Evolutionary conservation across 148 eudicot genomes (phyloP).

Genomic region (Talinum fruticosum): DNA sequence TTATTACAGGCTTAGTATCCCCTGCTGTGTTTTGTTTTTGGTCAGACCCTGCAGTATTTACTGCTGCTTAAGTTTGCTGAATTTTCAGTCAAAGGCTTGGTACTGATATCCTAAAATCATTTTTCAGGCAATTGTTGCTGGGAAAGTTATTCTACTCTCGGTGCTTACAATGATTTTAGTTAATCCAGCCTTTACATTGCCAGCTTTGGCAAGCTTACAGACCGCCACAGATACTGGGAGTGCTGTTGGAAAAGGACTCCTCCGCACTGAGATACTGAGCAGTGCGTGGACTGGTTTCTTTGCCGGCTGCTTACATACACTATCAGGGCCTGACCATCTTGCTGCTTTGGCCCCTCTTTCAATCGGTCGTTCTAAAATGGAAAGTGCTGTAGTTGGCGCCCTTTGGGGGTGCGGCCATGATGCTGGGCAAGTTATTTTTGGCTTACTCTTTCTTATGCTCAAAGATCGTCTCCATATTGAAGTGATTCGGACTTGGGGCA

Average conservation of each 20-base stretch:
- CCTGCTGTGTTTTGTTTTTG: not conserved
- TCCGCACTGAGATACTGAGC: constrained; percentile 59
- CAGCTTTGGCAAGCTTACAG: constrained; percentile 78
- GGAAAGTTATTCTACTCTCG: constrained; percentile 50
- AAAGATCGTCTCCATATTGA: constrained; percentile 96
- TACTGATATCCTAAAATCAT: constrained; percentile 4
- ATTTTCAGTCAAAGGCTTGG: not conserved
- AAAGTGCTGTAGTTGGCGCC: constrained; percentile 93
- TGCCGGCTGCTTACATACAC: constrained; percentile 95
- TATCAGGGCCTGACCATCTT: constrained; percentile 96
- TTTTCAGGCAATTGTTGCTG: constrained; percentile 53
- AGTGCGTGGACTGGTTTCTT: constrained; percentile 98
- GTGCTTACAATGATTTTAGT: constrained; percentile 40
- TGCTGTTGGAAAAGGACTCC: constrained; percentile 38
- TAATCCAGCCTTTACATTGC: constrained; percentile 54
- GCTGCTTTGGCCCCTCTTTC: constrained; percentile 98
- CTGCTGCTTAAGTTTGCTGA: not conserved
- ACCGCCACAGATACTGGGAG: constrained; percentile 40
- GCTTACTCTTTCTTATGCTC: constrained; percentile 68
- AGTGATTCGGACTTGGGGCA: constrained; percentile 84
- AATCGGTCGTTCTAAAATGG: constrained; percentile 80
- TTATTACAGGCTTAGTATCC: too few relatives aligned
- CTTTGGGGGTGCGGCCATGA: constrained; percentile 99
- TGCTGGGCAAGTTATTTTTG: constrained; percentile 87
- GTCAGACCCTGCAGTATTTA: not conserved